Base-by-base conservation (phyloP, 345 rosid species). In the Cardiospermum halicacabum region DNA sequence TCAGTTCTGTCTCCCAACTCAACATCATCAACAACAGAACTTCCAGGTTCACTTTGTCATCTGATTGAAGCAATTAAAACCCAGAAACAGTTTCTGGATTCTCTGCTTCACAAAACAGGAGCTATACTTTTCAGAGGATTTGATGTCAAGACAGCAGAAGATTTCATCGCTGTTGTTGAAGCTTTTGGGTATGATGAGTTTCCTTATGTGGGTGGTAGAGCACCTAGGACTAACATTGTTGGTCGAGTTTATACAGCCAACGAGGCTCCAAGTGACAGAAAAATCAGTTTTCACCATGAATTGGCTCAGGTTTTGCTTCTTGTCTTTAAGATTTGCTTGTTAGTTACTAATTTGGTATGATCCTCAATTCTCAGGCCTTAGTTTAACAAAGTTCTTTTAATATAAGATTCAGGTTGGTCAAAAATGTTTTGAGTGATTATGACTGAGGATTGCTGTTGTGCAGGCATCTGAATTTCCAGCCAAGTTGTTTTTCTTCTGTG, bases 241-340 rank as follows among this genome's bases (percentile, higher is more conserved):
- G 97, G 97, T 34, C 85, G 94, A 53, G 94, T 93, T 37, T 93
- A 85, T 72, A 93, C 98, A 1, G 90, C 97, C 56, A 93, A 93
- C 39, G 98, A 93, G 63, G 88, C 97, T 53, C 96, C 97, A 0
- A 89, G 96, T 22, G 92, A 93, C 45, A 97, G 86, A 72, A 90
- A 88, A 62, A 93, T 93, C 43, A 89, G 89, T 12, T 93, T 90
- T 64, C 97, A 93, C 78, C 98, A 92, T 53, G 97, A 92, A 69
- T 86, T 92, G 98, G 90, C 93, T 60, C 98, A 88, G 93, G 98
- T 84, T 43, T 43, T 5, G 19, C 7, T 43, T 43, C 49, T 4
- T 15, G 15, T 5, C 53, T 6, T 7, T 54, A 12, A 53, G n/a
- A 18, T 57, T 45, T 43, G 15, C 36, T 4, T 56, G 32, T 15